Evolutionary conservation across 768 basidiomycete genomes (phyloP), one percentile per base, ranked within the genome.

Genomic region (Amanita inopinata): DNA sequence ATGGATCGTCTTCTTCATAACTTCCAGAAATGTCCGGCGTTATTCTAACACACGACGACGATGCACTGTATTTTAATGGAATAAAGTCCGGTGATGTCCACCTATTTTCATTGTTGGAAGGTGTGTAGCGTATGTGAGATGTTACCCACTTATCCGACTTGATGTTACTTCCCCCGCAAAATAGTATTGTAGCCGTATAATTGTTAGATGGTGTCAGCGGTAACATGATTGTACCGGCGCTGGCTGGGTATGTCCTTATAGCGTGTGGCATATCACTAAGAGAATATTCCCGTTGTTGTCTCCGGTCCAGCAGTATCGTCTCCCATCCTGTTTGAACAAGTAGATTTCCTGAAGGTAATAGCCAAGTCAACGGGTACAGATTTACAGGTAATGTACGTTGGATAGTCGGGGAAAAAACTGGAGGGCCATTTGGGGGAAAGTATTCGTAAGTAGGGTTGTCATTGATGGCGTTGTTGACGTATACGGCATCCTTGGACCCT

Each of bases 391-490:
- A 74, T 2, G 83, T 79, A 36, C 66, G 71, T 46, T 69, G 56
- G 4, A 92, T 69, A 54, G 88, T 74, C 6, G 74, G 70, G 2
- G 81, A 76, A 8, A 59, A 53, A 46, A 86, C 65, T 3, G 80
- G 68, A 12, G 51, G 57, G n/a, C 71, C 76, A 43, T 59, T 66
- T 8, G 76, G 64, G 1, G 86, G 86, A 67, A 78, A 87, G 63
- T 85, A 83, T 60, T 86, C 83, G 56, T 81, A 80, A 0, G 83
- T 84, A 0, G 87, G 89, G 53, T 85, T 85, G 52, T 80, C 76
- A 15, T 36, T 11, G 3, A 36, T 19, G 18, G n/a, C n/a, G n/a
- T n/a, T n/a, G n/a, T n/a, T n/a, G n/a, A n/a, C n/a, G n/a, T n/a
- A n/a, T n/a, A n/a, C n/a, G n/a, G n/a, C n/a, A n/a, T n/a, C n/a